These are phyloP conservation scores for Glonium stellatum DNA, from an alignment of 495 filamentous ascomycete genomes.

Conservation along the genomic window DNA sequence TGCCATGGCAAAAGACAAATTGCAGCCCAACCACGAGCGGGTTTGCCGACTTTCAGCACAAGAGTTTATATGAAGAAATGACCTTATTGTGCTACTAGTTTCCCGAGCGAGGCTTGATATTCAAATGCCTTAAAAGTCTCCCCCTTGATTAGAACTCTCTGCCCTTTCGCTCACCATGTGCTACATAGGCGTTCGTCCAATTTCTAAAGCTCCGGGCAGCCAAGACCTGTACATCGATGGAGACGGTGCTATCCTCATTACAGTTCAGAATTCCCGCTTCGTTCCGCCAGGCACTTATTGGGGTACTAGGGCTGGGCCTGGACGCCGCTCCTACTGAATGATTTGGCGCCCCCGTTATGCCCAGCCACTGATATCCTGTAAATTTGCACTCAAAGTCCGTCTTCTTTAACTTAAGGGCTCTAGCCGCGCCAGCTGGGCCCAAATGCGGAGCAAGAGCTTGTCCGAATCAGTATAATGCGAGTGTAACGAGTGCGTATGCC, in stretches of 20 bases:
- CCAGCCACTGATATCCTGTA: too few relatives aligned
- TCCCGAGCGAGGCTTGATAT: too few relatives aligned
- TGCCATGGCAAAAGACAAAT: too few relatives aligned
- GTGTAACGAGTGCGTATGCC: conserved; percentile 16
- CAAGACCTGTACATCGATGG: conserved; percentile 13
- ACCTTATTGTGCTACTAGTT: too few relatives aligned
- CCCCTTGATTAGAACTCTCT: too few relatives aligned
- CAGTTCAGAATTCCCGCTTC: conserved; percentile 18
- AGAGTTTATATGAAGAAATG: too few relatives aligned
- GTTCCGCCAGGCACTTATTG: conserved; percentile 17
- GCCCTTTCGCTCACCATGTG: background rate
- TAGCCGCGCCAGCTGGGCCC: background rate
- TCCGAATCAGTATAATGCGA: conserved; percentile 13
- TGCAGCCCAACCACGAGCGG: too few relatives aligned
- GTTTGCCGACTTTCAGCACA: too few relatives aligned
- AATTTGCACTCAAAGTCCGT: conserved; percentile 8
- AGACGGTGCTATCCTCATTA: conserved; percentile 12
- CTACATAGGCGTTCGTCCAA: background rate
- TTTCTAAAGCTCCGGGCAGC: conserved; percentile 15
- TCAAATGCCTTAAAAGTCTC: too few relatives aligned
- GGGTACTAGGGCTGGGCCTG: conserved; percentile 14
- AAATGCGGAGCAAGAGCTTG: conserved; percentile 17
- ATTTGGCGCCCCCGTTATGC: too few relatives aligned
- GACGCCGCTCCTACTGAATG: conserved; percentile 3
- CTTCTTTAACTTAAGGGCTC: conserved; percentile 19